Conservation (phyloP, 352 stramenopile species). For the Pythium inflatum region DNA sequence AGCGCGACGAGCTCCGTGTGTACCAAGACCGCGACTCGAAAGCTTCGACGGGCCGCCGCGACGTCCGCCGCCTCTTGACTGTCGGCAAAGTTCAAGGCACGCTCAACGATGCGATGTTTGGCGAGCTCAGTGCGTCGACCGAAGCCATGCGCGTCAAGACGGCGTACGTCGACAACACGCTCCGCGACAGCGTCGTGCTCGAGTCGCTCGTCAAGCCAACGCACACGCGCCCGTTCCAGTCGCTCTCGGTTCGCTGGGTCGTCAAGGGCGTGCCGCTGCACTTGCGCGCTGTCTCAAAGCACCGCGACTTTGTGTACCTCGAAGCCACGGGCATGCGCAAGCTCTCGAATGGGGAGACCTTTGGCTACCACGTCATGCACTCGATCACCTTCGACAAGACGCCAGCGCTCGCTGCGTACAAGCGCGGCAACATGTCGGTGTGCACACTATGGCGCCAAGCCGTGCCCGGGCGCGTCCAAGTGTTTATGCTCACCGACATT, state of each 20-base stretch:
- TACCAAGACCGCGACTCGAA: conserved; percentile 46
- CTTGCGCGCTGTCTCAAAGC: conserved; percentile 43
- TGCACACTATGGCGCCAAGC: conserved; percentile 51
- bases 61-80: conserved; percentile 23
- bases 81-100: conserved; percentile 46
- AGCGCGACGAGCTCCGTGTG: conserved; percentile 45
- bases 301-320: conserved; percentile 59
- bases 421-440: conserved; percentile 55
- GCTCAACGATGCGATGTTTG: conserved; percentile 66
- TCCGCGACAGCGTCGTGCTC: conserved; percentile 50
- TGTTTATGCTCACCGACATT: background rate
- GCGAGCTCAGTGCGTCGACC: conserved; percentile 39
- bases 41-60: background rate
- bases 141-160: conserved; percentile 58
- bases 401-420: conserved; percentile 36
- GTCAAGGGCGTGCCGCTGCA: conserved; percentile 49
- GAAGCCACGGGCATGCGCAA: conserved; percentile 52
- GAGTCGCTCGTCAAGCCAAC: conserved; percentile 47
- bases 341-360: conserved; percentile 43
- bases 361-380: conserved; percentile 67
- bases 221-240: conserved; percentile 48
- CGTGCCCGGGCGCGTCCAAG: background rate
- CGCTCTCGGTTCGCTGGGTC: conserved; percentile 61
- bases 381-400: conserved; percentile 61
- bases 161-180: conserved; percentile 48